phyloP scores from a whole-genome alignment of 306 rosid genomes.

The Rosa persica region DNA sequence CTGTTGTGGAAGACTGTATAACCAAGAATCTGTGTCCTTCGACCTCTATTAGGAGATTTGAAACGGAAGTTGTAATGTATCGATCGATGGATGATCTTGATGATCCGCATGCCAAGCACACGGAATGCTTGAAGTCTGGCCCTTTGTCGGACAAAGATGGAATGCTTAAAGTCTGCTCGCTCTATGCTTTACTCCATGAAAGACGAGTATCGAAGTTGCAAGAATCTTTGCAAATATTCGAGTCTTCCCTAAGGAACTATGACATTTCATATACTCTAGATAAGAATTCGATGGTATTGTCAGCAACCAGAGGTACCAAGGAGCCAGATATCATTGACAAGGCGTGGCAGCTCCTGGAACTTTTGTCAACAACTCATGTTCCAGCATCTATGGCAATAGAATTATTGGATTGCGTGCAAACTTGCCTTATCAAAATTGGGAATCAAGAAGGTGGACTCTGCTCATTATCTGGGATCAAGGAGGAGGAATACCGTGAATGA shows the following conservation, averaged over 20 bases:
- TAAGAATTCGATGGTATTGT: not conserved
- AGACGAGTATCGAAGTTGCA: not conserved
- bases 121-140: too few relatives aligned
- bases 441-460: not conserved
- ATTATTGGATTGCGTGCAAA: not conserved
- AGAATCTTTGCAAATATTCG: too few relatives aligned
- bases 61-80: too few relatives aligned
- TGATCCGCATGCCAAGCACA: not conserved
- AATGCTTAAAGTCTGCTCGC: not conserved
- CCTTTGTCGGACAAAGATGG: not conserved
- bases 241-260: too few relatives aligned
- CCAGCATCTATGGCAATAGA: not conserved
- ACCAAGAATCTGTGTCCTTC: not conserved
- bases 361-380: not conserved
- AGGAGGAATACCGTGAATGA: too few relatives aligned
- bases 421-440: not conserved
- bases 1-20: not conserved
- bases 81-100: not conserved
- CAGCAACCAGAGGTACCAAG: not conserved
- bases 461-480: too few relatives aligned
- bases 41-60: not conserved
- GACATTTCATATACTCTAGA: not conserved
- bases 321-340: too few relatives aligned
- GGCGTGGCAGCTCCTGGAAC: not conserved
- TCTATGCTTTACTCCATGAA: not conserved